These are phyloP conservation scores for Tricholoma bakamatsutake DNA, from an alignment of 768 basidiomycete species.

Conservation along the genomic window DNA sequence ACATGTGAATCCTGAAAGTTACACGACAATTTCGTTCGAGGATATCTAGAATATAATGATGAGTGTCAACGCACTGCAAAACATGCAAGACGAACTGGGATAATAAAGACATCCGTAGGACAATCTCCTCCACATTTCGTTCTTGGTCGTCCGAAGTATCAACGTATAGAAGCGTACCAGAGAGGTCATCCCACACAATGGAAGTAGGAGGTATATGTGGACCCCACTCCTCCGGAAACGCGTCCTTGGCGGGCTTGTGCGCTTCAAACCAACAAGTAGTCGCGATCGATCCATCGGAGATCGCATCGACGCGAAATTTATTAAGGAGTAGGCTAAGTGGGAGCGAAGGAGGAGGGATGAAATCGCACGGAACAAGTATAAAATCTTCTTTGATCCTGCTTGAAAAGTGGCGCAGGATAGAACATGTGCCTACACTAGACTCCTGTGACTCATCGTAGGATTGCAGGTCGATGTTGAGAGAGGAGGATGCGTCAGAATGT, in stretches of 20 bases:
- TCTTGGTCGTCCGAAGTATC: slow-evolving; percentile 68
- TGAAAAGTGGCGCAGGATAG: slow-evolving; percentile 72
- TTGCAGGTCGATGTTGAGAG: slow-evolving; percentile 71
- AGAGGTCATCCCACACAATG: slow-evolving; percentile 63
- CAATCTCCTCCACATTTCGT: slow-evolving; percentile 62
- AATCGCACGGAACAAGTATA: slow-evolving; percentile 87
- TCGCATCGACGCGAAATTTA: slow-evolving; percentile 71
- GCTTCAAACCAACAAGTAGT: slow-evolving; percentile 62
- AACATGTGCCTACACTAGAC: slow-evolving; percentile 61
- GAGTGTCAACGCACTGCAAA: neutral
- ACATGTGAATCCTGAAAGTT: slow-evolving; percentile 82
- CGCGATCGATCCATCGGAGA: slow-evolving; percentile 56
- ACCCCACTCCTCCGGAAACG: slow-evolving; percentile 65
- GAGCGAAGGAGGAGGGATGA: slow-evolving; percentile 73
- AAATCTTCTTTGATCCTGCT: slow-evolving; percentile 78
- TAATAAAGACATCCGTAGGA: slow-evolving; percentile 71
- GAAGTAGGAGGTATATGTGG: slow-evolving; percentile 35
- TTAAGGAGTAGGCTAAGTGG: slow-evolving; percentile 67
- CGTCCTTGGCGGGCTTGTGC: slow-evolving; percentile 45
- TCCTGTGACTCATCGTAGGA: slow-evolving; percentile 73
- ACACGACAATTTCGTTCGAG: slow-evolving; percentile 61
- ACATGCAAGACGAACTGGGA: slow-evolving; percentile 39
- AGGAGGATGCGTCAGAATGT: slow-evolving; percentile 58
- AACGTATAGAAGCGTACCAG: slow-evolving; percentile 64
- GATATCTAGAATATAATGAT: slow-evolving; percentile 44